Percentiles rank a stretch among this genome's conserved stretches.
Evolutionary conservation across 371 early-diverging fungal genomes (phyloP).

Genomic region (Paramicrosporidium saccamoebae): DNA sequence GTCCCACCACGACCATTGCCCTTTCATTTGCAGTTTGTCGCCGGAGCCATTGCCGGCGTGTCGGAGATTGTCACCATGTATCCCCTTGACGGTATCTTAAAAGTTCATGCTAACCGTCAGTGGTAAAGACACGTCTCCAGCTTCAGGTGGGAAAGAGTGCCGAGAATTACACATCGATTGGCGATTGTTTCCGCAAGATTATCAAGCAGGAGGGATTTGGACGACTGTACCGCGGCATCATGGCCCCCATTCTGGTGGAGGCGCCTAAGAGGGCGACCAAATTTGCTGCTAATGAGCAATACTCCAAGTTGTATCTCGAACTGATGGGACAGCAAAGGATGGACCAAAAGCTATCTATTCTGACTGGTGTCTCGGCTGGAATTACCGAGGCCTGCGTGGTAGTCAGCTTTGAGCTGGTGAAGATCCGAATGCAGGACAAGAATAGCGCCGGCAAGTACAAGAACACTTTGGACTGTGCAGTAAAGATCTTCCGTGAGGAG

Average conservation of each 20-base stretch:
- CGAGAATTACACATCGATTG: slow-evolving; percentile 28
- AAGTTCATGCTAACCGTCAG: slow-evolving; percentile 6
- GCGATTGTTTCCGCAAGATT: slow-evolving; percentile 42
- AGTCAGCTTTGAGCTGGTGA: slow-evolving; percentile 70
- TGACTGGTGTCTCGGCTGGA: slow-evolving; percentile 77
- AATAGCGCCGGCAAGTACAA: slow-evolving; percentile 34
- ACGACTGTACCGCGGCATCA: slow-evolving; percentile 65
- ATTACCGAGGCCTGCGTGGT: slow-evolving; percentile 67
- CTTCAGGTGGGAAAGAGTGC: slow-evolving; percentile 34
- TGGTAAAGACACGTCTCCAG: slow-evolving; percentile 87
- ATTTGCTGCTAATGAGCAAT: slow-evolving; percentile 75
- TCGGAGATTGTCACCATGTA: slow-evolving; percentile 84
- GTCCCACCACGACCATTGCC: slow-evolving; percentile 33
- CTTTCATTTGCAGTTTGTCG: slow-evolving; percentile 49
- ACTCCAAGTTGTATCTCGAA: slow-evolving; percentile 23
- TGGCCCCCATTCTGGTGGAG: slow-evolving; percentile 84
- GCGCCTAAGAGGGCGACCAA: slow-evolving; percentile 92
- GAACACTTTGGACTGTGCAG: slow-evolving; percentile 27
- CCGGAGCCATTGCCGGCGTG: slow-evolving; percentile 83
- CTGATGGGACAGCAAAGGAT: slow-evolving; percentile 27
- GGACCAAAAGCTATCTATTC: slow-evolving; percentile 31
- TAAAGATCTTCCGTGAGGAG: slow-evolving; percentile 30
- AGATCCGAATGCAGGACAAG: slow-evolving; percentile 65
- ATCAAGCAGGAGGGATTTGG: slow-evolving; percentile 61
- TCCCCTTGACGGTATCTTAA: slow-evolving; percentile 51